These are phyloP conservation scores for Candida suzukii DNA, from an alignment of 805 yeast genomes.

Conservation along the genomic window DNA sequence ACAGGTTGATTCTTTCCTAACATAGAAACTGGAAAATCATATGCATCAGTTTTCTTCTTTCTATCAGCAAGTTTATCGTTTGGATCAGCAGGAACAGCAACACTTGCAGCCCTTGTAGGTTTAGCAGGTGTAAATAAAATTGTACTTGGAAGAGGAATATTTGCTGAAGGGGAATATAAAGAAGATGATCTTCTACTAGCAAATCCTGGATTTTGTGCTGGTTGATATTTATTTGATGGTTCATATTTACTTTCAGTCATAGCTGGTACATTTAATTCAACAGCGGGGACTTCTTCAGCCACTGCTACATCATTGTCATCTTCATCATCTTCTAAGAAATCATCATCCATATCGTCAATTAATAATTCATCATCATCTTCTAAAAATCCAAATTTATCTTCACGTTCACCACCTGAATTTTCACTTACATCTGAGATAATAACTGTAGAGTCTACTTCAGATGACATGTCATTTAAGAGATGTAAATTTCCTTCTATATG, in stretches of 20 bases:
- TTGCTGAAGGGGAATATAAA: neutral
- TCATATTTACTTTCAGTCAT: neutral
- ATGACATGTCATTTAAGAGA: neutral
- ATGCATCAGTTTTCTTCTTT: constrained; percentile 66
- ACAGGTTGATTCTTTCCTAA: constrained; percentile 34
- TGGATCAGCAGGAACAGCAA: neutral
- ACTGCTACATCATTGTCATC: too few species aligned
- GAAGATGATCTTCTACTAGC: neutral
- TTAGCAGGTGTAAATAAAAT: neutral
- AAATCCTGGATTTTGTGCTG: neutral
- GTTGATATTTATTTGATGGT: constrained; percentile 1
- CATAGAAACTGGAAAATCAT: constrained; percentile 61
- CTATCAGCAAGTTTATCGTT: constrained; percentile 29
- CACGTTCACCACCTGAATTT: neutral
- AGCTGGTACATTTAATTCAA: neutral
- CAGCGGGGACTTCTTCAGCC: neutral
- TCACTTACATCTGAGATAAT: constrained; percentile 22
- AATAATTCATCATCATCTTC: constrained; percentile 38
- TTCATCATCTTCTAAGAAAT: constrained; percentile 22
- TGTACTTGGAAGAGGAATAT: neutral
- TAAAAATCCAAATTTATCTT: constrained; percentile 32
- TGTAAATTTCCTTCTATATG: neutral
- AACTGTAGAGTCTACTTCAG: neutral
- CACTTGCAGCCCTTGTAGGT: neutral
- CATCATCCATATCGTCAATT: constrained; percentile 32